Base-by-base conservation (phyloP, 768 basidiomycete species). In the Terana coerulea region DNA sequence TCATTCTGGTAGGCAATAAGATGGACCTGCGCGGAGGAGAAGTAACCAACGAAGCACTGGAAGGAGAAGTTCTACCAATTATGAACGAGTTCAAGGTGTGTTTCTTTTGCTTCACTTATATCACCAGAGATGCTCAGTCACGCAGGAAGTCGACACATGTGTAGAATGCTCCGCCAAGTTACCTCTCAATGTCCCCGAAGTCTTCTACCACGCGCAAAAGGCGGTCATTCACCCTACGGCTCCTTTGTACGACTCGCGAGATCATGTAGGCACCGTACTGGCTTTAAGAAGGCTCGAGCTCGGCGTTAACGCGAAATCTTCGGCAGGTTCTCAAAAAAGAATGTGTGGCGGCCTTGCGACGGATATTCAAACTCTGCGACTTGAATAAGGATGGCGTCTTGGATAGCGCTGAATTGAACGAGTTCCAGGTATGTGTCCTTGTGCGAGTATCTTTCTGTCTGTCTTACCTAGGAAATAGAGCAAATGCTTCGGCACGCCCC, bases 161-260 rank as follows among this genome's bases (percentile, higher is more conserved):
- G 90, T 98, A 26, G 95, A 98, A 71, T 92, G 91, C 63, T 95
- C 93, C n/a, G 94, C 94, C 3, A 87, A 88, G 66, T 71, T 88
- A 46, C 86, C 91, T 24, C 67, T 95, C 55, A 98, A 98, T 67
- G 87, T 98, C 52, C 95, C 94, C 14, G 95, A 95, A 68, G 93
- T 98, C 26, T 94, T 98, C 73, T 98, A 95, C 69, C 98, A 98
- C 67, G 95, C 95, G 1, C 95, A 97, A 69, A 98, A 97, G 65
- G 95, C 95, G 11, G 95, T 99, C 28, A 73, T 98, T 10, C 93
- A 99, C 64, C 95, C 95, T 2, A 95, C 94, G 1, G 95, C 95
- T 5, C 95, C 95, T 5, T 73, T 99, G 17, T 99, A 98, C 66
- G 95, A 99, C 66, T 95, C 94, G 1, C 74, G 94, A 64, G 92